Conservation (phyloP, 371 early-diverging fungal species). For the Mycotypha africana region DNA sequence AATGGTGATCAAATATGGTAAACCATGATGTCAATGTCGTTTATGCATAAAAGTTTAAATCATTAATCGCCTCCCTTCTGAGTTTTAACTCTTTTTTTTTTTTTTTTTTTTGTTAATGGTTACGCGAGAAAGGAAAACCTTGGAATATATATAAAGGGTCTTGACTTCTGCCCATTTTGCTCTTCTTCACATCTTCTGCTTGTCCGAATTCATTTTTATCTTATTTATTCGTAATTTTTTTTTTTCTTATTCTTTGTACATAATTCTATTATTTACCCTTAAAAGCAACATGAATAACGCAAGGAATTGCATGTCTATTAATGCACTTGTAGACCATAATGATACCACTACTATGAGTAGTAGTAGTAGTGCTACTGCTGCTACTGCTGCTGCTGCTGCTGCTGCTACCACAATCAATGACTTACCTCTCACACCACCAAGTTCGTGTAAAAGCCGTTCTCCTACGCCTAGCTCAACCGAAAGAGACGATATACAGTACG, state of each 20-base stretch:
- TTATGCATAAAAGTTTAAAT: too few relatives aligned
- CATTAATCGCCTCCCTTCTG: too few relatives aligned
- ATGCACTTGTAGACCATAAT: slow-evolving; percentile 19
- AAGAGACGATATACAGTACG: background rate
- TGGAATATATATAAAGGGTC: background rate
- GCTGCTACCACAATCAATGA: background rate
- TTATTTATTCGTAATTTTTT: too few relatives aligned
- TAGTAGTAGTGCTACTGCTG: too few relatives aligned
- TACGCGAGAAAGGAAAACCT: background rate
- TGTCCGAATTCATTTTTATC: too few relatives aligned
- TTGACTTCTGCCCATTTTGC: too few relatives aligned
- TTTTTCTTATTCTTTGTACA: background rate
- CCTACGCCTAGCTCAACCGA: slow-evolving; percentile 11
- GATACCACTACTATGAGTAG: slow-evolving; percentile 1
- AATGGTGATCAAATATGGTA: too few relatives aligned
- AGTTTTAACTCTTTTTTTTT: too few relatives aligned
- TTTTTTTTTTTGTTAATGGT: background rate
- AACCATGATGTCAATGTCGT: too few relatives aligned
- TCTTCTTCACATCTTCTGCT: too few relatives aligned
- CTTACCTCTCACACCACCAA: slow-evolving; percentile 25
- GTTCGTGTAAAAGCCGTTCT: slow-evolving; percentile 15
- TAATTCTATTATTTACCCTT: background rate
- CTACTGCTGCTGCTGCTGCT: too few relatives aligned
- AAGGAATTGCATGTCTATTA: slow-evolving; percentile 27
- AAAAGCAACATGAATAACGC: slow-evolving; percentile 16